Conservation (phyloP, 495 filamentous ascomycete genomes). For the Hypoxylon trugodes region DNA sequence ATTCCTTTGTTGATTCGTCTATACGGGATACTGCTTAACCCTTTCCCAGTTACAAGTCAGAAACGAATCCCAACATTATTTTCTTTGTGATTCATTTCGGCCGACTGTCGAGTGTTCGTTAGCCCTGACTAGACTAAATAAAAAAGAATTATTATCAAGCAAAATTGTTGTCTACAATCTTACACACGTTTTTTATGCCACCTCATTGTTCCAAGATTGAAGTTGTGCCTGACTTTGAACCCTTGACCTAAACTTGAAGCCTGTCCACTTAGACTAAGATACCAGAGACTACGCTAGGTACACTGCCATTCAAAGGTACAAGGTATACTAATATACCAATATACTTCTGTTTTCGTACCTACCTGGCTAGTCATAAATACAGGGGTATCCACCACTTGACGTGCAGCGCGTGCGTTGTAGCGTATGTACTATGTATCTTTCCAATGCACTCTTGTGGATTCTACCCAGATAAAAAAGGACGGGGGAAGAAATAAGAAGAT, state of each 20-base stretch:
- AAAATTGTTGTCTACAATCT: conserved; percentile 8
- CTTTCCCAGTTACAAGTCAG: conserved; percentile 7
- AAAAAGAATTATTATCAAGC: conserved; percentile 13
- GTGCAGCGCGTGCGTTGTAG: conserved; percentile 27
- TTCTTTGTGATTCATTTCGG: conserved; percentile 3
- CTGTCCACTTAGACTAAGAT: conserved; percentile 8
- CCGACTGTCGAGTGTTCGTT: conserved; percentile 3
- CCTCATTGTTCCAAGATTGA: conserved; percentile 33
- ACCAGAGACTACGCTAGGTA: background rate
- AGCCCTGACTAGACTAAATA: conserved; percentile 15
- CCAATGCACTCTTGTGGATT: conserved; percentile 31
- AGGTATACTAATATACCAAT: conserved; percentile 8
- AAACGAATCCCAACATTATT: background rate
- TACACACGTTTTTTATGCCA: conserved; percentile 25
- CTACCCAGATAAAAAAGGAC: conserved; percentile 25
- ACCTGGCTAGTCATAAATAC: conserved; percentile 18
- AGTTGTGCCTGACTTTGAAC: conserved; percentile 34
- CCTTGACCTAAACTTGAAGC: conserved; percentile 17
- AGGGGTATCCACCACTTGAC: conserved; percentile 27
- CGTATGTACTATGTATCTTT: conserved; percentile 9
- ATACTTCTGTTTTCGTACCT: no score
- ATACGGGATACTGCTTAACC: background rate
- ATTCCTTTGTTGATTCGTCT: background rate
- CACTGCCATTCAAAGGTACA: background rate
- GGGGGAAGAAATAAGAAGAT: no score